Evolutionary conservation across 495 filamentous ascomycete genomes (phyloP).

Genomic region (Daldinia vernicosa): DNA sequence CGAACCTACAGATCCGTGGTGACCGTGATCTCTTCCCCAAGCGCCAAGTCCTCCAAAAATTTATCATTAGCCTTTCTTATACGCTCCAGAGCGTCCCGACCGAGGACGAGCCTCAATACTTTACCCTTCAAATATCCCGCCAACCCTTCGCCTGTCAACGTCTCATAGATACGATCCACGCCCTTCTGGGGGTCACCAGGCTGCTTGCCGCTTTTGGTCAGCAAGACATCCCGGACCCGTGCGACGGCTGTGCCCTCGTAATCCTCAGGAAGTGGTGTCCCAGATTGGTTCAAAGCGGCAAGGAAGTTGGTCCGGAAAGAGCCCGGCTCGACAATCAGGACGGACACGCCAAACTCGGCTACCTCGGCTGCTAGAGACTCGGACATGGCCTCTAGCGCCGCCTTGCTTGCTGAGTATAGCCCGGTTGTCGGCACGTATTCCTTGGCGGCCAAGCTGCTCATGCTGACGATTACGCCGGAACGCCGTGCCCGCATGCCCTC

Average conservation of each 20-base stretch:
- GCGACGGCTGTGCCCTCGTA: slow-evolving; percentile 39
- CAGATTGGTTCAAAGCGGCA: slow-evolving; percentile 18
- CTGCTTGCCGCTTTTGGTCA: slow-evolving; percentile 43
- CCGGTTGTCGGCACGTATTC: slow-evolving; percentile 49
- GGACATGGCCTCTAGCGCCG: slow-evolving; percentile 50
- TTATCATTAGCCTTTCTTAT: slow-evolving; percentile 18
- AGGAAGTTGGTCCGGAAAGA: slow-evolving; percentile 49
- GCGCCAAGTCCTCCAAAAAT: slow-evolving; percentile 28
- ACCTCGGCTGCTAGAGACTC: slow-evolving; percentile 53
- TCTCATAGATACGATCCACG: slow-evolving; percentile 52
- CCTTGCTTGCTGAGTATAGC: slow-evolving; percentile 57
- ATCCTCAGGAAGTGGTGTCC: slow-evolving; percentile 27
- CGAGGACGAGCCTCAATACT: slow-evolving; percentile 23
- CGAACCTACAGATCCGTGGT: slow-evolving; percentile 21
- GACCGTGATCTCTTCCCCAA: slow-evolving; percentile 24
- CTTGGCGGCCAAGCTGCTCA: slow-evolving; percentile 56
- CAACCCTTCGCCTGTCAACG: slow-evolving; percentile 46
- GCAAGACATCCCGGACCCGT: slow-evolving; percentile 16
- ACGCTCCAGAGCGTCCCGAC: slow-evolving; percentile 7
- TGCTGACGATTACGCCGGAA: slow-evolving; percentile 58
- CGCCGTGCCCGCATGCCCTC: slow-evolving; percentile 58
- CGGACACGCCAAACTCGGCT: slow-evolving; percentile 50
- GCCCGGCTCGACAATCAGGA: slow-evolving; percentile 56
- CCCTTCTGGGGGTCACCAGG: slow-evolving; percentile 54
- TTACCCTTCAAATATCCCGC: slow-evolving; percentile 30